Base-by-base conservation (phyloP, 305 asterid genomes). In the Fraxinus angustifolia region DNA sequence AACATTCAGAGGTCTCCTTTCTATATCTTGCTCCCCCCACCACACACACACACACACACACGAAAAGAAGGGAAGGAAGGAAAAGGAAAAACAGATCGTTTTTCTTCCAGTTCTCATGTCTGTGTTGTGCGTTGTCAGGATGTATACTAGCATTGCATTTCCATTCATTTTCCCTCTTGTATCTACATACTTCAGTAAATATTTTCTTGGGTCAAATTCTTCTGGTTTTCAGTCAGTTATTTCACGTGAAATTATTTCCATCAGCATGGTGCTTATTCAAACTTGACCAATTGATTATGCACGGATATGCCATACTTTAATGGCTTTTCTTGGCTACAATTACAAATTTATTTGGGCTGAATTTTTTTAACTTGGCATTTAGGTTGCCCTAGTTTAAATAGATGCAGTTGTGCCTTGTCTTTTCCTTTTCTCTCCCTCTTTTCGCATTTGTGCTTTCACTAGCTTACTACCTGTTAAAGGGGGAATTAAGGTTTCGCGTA, bases 1-100 rank as follows among this genome's bases (percentile, higher is more conserved):
- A 74, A 8, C 89, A 86, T 81, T 90, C 96, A n/a, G 92, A 92
- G 93, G 92, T 88, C 33, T 79, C 72, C 14, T 50, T 73, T 79
- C 48, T 73, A 2, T 45, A 17, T 28, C 81, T 21, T 31, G 19
- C 81, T n/a, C 8, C 21, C 11, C 79, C 48, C 48, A 2, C 7
- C 3, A 45, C 26, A 23, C 26, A 0, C 26, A 23, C 26, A 23
- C 26, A 0, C 26, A 23, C 26, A 17, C 2, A 75, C 4, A 60
- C 0, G 10, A 67, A 10, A 67, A 28, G 36, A 67, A 28, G n/a
- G 36, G 36, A 67, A 19, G 70, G 70, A 60, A 67, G 38, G 36
- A 67, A 26, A 28, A 28, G 31, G 31, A 11, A 67, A 67, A 67
- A 11, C 71, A 10, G 6, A 67, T 21, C 3, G 3, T 67, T 8